Conservation (phyloP, 257 asterid species). For the Hygrophila difformis region DNA sequence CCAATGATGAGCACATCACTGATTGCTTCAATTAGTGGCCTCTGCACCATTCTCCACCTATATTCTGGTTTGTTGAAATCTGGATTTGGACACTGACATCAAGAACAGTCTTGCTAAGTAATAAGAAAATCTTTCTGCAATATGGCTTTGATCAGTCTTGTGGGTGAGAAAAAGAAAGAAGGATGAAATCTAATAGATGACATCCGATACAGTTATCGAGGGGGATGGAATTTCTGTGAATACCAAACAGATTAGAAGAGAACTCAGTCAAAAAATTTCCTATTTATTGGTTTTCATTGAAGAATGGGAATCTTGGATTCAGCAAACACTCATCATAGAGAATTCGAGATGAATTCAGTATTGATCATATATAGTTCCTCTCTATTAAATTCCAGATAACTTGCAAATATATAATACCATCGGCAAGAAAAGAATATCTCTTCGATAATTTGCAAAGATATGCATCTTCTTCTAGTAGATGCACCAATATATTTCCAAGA, state of each 20-base stretch:
- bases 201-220: background rate
- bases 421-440: too few relatives aligned
- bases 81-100: slow-evolving; percentile 90
- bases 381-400: too few relatives aligned
- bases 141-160: slow-evolving; percentile 3
- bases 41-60: slow-evolving; percentile 86
- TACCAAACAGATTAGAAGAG: background rate
- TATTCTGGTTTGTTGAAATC: slow-evolving; percentile 80
- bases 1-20: slow-evolving; percentile 43
- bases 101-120: slow-evolving; percentile 13
- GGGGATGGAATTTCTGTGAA: background rate
- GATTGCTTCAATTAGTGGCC: slow-evolving; percentile 83
- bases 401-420: too few relatives aligned
- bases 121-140: too few relatives aligned
- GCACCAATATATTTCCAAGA: too few relatives aligned
- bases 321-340: too few relatives aligned
- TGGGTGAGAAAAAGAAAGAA: background rate
- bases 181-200: background rate
- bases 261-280: background rate
- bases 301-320: too few relatives aligned
- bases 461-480: too few relatives aligned
- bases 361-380: too few relatives aligned
- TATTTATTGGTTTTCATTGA: too few relatives aligned
- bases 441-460: too few relatives aligned
- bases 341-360: too few relatives aligned